Base-by-base conservation (phyloP, 2,329 filamentous ascomycete species). In the Parastagonospora avenae region DNA sequence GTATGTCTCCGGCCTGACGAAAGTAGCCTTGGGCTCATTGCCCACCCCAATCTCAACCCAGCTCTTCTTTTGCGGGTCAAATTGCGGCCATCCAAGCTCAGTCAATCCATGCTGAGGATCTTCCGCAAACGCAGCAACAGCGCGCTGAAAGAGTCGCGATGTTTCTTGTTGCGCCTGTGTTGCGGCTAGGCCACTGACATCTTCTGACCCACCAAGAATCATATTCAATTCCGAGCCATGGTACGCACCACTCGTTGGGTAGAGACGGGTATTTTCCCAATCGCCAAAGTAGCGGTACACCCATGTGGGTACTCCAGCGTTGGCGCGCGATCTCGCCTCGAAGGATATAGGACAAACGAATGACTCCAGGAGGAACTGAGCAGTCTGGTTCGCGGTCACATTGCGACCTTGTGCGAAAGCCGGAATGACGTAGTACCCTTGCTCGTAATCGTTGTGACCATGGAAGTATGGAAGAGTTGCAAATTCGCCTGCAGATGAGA, bases 211-310 rank as follows among this genome's bases (percentile, higher is more conserved):
- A 6, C 63, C 62, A 29, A 68, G 57, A 16, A 66, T 50, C 53
- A 63, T 63, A 12, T 64, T 50, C 35, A 66, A 32, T 42, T 67
- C 64, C 15, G 53, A 56, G 19, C 54, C 54, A 31, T 67, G 64
- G 41, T 66, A 67, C 6, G 60, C 61, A 14, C 60, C 60, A 37
- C 57, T 57, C 1, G 48, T 54, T n/a, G 59, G 54, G 37, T 63
- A 61, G 1, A 66, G 47, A n/a, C 54, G 52, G 1, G 52, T 56
- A 24, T 66, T 64, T 8, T 53, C 11, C 54, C 52, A 66, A 14
- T 64, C 50, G 39, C 60, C 59, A 41, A 54, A 66, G 28, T 63
- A 66, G 7, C 57, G 54, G 37, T 59, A 66, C 2, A 46, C 43
- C 59, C 55, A 64, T 2, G 52, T 57, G 3, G 54, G 56, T 1